Base-by-base conservation (phyloP, 2,329 filamentous ascomycete genomes). In the Talaromyces piceae region DNA sequence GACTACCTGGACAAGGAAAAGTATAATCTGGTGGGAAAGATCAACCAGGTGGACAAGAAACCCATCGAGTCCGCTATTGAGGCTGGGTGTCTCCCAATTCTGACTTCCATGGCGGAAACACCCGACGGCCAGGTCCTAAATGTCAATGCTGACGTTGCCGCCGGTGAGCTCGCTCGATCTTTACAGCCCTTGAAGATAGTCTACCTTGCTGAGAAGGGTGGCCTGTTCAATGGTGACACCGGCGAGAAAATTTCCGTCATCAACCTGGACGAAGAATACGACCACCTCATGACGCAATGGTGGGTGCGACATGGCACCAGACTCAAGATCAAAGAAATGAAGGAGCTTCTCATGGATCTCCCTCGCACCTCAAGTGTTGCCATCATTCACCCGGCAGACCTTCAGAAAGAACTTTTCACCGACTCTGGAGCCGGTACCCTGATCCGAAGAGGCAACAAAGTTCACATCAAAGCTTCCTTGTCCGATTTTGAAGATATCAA, bases 131-230 rank as follows among this genome's bases (percentile, higher is more conserved):
- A 91, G 69, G 84, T 97, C 47, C 79, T 98, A 57, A 98, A 98
- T 65, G 93, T 98, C 68, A 98, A 98, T 64, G 93, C 93, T 30
- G 93, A 98, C 70, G 91, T 96, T 55, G 91, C 91, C 30, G 93
- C 93, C 26, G 91, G 91, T 58, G 91, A 96, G 73, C 78, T 98
- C 55, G 91, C 93, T 22, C 84, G 88, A 54, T 83, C 87, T 51
- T 77, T 98, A 49, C 85, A 97, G 71, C 93, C 93, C 23, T 76
- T 97, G 63, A 98, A 98, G 82, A 91, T 97, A 55, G 91, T 98
- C 54, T 98, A 96, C 68, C 79, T 97, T n/a, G 94, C 90, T 4
- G 93, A 98, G 75, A 97, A 97, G 79, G 93, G 93, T 46, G 93
- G 91, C 6, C 75, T 98, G 28, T 95, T 95, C 73, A 89, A 97